phyloP scores from a whole-genome alignment of 2,329 filamentous ascomycete genomes.

The Podosphaera aphanis region DNA sequence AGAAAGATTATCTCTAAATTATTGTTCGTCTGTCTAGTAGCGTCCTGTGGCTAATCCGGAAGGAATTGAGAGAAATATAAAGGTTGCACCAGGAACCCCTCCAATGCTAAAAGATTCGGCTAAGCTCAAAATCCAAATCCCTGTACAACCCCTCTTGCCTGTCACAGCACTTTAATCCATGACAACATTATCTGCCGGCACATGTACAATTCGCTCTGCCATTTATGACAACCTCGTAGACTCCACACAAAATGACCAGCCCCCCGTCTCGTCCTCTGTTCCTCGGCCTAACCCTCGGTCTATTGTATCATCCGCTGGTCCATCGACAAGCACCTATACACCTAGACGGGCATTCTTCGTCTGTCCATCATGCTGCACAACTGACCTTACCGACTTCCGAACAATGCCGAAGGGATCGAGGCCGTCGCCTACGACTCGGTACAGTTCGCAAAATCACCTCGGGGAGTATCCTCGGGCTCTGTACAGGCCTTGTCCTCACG shows the following conservation, averaged over 20 bases:
- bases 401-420: not conserved
- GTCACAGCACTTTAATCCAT: too few species aligned
- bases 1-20: not conserved
- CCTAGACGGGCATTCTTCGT: conserved; percentile 10
- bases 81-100: not conserved
- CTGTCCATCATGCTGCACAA: not conserved
- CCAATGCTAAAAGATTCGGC: conserved; percentile 9
- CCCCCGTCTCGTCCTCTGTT: conserved; percentile 14
- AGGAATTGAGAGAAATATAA: not conserved
- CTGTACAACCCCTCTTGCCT: not conserved
- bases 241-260: conserved; percentile 1
- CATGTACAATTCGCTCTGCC: too few species aligned
- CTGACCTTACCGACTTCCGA: not conserved
- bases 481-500: conserved; percentile 29
- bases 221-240: not conserved
- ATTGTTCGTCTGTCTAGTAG: not conserved
- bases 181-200: too few species aligned
- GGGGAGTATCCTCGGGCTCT: conserved; percentile 7
- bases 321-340: conserved; percentile 13
- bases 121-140: conserved; percentile 5
- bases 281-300: conserved; percentile 17
- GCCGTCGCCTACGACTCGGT: not conserved
- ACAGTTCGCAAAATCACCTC: not conserved
- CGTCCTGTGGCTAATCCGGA: not conserved
- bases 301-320: conserved; percentile 13